phyloP scores from a whole-genome alignment of 257 asterid genomes.

The Plantago elongata region DNA sequence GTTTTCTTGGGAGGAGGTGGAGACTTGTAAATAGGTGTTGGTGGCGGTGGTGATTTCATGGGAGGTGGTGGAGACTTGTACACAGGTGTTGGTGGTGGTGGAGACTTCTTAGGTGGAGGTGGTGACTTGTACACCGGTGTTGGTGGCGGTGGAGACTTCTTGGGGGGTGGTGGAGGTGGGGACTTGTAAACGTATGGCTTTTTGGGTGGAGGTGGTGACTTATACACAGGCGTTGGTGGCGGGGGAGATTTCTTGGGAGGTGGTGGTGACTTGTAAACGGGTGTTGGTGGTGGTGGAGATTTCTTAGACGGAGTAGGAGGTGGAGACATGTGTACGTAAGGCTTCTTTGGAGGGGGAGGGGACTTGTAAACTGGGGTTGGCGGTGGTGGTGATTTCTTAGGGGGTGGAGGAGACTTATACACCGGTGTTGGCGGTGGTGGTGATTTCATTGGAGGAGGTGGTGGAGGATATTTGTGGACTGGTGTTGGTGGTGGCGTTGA shows the following conservation, averaged over 20 bases:
- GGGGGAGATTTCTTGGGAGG: constrained; percentile 10
- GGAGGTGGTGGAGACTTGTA: constrained; percentile 1
- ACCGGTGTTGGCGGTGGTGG: background rate
- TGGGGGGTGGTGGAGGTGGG: background rate
- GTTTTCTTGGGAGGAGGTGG: too few species aligned
- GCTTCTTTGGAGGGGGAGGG: background rate
- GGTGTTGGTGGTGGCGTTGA: constrained; percentile 8
- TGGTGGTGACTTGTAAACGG: background rate
- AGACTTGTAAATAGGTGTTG: background rate
- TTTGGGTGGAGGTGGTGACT: constrained; percentile 17
- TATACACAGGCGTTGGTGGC: constrained; percentile 9
- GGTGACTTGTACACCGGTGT: background rate
- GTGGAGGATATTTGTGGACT: background rate
- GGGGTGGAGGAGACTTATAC: constrained; percentile 2
- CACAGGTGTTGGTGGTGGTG: background rate
- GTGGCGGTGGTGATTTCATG: background rate
- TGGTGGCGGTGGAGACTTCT: constrained; percentile 18
- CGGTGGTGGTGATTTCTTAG: background rate
- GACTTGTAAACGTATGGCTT: background rate
- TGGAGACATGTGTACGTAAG: background rate
- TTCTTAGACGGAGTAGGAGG: constrained; percentile 2
- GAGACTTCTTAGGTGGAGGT: constrained; percentile 4
- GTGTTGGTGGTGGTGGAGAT: background rate
- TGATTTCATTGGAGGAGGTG: background rate
- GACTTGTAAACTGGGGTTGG: constrained; percentile 8